A percentile compares a stretch with the other conserved stretches of the same genome.
phyloP scores from a whole-genome alignment of 805 yeast species.

The Yamadazyma olivae region DNA sequence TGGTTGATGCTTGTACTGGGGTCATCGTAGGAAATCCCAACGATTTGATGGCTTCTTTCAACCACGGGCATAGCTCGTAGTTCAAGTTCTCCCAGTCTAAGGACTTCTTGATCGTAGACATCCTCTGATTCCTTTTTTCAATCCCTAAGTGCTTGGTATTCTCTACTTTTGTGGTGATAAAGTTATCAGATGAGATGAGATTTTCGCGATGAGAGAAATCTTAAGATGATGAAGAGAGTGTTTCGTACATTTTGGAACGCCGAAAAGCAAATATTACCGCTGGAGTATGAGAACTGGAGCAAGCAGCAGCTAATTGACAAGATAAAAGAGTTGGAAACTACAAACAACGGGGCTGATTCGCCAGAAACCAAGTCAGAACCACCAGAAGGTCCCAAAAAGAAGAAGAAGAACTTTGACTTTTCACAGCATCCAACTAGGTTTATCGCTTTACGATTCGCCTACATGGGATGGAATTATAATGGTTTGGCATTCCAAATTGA shows the following conservation, averaged over 20 bases:
- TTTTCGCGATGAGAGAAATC: slow-evolving; percentile 7
- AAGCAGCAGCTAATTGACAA: slow-evolving; percentile 59
- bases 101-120: slow-evolving; percentile 32
- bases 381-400: slow-evolving; percentile 3
- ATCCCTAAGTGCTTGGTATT: neutral
- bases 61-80: slow-evolving; percentile 63
- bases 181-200: slow-evolving; percentile 3
- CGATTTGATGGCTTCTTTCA: slow-evolving; percentile 65
- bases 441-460: slow-evolving; percentile 80
- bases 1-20: slow-evolving; percentile 94
- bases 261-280: slow-evolving; percentile 9
- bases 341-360: too few relatives aligned
- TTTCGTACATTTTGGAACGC: slow-evolving; percentile 17
- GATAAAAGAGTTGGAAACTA: slow-evolving; percentile 53
- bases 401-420: slow-evolving; percentile 58
- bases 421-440: slow-evolving; percentile 59
- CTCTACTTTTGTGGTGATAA: too few relatives aligned
- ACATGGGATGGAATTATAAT: slow-evolving; percentile 91
- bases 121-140: too few relatives aligned
- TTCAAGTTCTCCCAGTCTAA: slow-evolving; percentile 60
- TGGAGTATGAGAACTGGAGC: slow-evolving; percentile 61
- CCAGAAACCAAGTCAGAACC: neutral
- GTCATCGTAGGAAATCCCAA: slow-evolving; percentile 83
- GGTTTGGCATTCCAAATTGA: slow-evolving; percentile 84
- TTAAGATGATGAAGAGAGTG: slow-evolving; percentile 25